Percentiles rank a stretch among this genome's conserved stretches.
Conservation (phyloP, 2,329 filamentous ascomycete genomes). For the Metarhizium humberi region DNA sequence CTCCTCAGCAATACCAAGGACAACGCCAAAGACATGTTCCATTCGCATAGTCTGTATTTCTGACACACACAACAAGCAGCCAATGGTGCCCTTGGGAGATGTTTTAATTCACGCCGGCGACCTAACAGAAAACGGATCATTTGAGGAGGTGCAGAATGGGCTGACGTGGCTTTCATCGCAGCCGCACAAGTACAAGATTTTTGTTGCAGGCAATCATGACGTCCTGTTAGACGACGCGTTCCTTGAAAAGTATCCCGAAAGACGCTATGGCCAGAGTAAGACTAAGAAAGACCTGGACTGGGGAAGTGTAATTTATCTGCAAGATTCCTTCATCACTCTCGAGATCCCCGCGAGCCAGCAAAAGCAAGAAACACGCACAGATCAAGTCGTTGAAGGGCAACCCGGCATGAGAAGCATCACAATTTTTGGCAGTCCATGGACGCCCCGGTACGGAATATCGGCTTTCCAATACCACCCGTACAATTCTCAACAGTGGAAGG, state of each 20-base stretch:
- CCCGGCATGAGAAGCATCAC: slow-evolving; percentile 2
- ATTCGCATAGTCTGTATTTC: slow-evolving; percentile 30
- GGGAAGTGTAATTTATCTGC: slow-evolving; percentile 13
- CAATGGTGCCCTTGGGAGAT: slow-evolving; percentile 29
- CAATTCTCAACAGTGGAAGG: slow-evolving; percentile 7
- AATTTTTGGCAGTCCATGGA: slow-evolving; percentile 16
- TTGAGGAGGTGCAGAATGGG: slow-evolving; percentile 27
- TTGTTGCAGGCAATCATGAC: slow-evolving; percentile 39
- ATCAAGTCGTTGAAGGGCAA: too few relatives aligned
- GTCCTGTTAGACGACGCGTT: slow-evolving; percentile 18
- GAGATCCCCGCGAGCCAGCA: slow-evolving; percentile 2
- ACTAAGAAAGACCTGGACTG: slow-evolving; percentile 12
- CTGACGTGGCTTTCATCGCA: slow-evolving; percentile 32
- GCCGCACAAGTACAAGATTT: slow-evolving; percentile 32
- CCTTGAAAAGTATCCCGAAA: background rate
- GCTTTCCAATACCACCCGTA: slow-evolving; percentile 17
- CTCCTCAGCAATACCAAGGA: background rate
- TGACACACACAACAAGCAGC: slow-evolving; percentile 32
- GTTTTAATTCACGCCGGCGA: slow-evolving; percentile 39
- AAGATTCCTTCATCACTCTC: slow-evolving; percentile 8
- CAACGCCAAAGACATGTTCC: background rate
- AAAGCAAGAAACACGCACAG: background rate
- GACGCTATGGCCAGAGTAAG: slow-evolving; percentile 10
- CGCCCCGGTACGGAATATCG: slow-evolving; percentile 12
- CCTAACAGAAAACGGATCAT: slow-evolving; percentile 34